A percentile compares a stretch with the other conserved stretches of the same genome.
Evolutionary conservation across 208 protist genomes (phyloP).

Genomic region (Acanthamoeba lugdunensis): DNA sequence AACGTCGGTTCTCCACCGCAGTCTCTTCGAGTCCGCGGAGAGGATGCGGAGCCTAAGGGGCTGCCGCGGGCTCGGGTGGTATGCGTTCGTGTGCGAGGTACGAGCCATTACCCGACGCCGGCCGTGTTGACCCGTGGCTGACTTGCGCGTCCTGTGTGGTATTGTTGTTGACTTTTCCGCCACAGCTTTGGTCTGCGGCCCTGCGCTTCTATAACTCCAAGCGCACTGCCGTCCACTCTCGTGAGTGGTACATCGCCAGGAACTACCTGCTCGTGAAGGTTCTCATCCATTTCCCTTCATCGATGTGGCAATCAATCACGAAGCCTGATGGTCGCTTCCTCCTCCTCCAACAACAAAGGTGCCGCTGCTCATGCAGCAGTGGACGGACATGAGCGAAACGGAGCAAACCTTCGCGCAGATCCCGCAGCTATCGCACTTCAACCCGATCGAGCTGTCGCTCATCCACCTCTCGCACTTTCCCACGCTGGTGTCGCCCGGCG

Average conservation of each 20-base stretch:
- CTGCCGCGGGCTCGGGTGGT: background rate
- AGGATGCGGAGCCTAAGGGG: background rate
- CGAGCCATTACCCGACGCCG: background rate
- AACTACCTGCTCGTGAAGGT: conserved; percentile 53
- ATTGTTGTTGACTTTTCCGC: background rate
- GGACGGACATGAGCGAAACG: background rate
- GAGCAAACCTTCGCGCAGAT: background rate
- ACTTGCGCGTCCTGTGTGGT: background rate
- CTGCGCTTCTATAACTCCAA: conserved; percentile 16
- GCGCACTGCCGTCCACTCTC: background rate
- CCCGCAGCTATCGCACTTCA: background rate
- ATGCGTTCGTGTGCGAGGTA: conserved; percentile 42
- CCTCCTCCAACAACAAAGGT: background rate
- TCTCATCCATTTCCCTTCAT: background rate
- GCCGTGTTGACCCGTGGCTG: too few species aligned
- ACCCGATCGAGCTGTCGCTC: conserved; percentile 5
- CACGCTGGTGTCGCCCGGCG: conserved; percentile 5
- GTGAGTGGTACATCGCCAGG: background rate
- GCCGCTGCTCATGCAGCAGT: conserved; percentile 12
- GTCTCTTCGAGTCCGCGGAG: background rate
- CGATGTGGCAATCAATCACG: background rate
- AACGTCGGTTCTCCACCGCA: background rate
- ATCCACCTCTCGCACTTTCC: conserved; percentile 15
- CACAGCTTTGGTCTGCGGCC: background rate
- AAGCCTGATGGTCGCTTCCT: background rate